phyloP scores from a whole-genome alignment of 805 yeast genomes.

The Cyberlindnera xylosilytica region DNA sequence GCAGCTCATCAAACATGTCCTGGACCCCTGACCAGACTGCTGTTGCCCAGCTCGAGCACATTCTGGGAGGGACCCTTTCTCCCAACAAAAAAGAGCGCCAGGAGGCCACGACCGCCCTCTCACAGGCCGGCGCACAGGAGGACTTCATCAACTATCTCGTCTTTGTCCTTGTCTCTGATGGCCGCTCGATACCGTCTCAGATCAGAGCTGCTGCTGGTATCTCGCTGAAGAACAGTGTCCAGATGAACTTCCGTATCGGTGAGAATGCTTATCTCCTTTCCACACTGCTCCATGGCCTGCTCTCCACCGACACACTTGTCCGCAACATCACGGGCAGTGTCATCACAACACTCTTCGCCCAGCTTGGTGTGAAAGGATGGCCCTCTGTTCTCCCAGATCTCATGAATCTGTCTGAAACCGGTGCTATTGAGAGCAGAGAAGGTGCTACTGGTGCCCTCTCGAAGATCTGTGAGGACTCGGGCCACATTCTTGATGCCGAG shows the following conservation, averaged over 20 bases:
- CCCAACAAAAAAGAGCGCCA: slow-evolving; percentile 50
- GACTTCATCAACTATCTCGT: slow-evolving; percentile 81
- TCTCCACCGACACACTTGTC: slow-evolving; percentile 55
- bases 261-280: slow-evolving; percentile 33
- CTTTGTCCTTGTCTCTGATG: slow-evolving; percentile 57
- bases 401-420: slow-evolving; percentile 53
- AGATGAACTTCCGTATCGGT: slow-evolving; percentile 34
- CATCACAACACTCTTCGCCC: slow-evolving; percentile 73
- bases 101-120: slow-evolving; percentile 71
- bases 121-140: slow-evolving; percentile 64
- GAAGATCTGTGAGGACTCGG: slow-evolving; percentile 89
- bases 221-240: slow-evolving; percentile 72
- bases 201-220: slow-evolving; percentile 88
- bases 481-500: slow-evolving; percentile 58
- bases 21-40: slow-evolving; percentile 72
- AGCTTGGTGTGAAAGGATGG: slow-evolving; percentile 70
- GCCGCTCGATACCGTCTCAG: slow-evolving; percentile 42
- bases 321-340: slow-evolving; percentile 90
- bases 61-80: slow-evolving; percentile 72
- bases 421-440: slow-evolving; percentile 43
- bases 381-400: slow-evolving; percentile 69
- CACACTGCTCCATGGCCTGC: slow-evolving; percentile 44
- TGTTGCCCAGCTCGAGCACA: slow-evolving; percentile 58
- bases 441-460: slow-evolving; percentile 80
- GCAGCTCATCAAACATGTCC: slow-evolving; percentile 30